phyloP scores from a whole-genome alignment of 768 basidiomycete species.

The Strobilomyces dryophilus region DNA sequence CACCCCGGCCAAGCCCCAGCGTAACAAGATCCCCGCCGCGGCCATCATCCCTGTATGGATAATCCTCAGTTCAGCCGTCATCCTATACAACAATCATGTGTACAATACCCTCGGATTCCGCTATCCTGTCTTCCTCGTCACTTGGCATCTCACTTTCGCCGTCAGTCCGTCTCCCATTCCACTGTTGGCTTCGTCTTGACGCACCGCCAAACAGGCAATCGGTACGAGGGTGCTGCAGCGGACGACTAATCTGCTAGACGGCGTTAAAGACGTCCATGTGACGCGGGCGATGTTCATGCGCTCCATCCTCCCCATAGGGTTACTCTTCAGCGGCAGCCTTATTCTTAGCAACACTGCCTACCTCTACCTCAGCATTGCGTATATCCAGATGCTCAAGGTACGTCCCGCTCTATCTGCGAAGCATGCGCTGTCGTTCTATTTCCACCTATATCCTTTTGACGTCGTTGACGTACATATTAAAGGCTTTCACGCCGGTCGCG shows the following conservation, averaged over 20 bases:
- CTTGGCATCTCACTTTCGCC: slow-evolving; percentile 75
- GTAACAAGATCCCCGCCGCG: slow-evolving; percentile 56
- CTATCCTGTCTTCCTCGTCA: slow-evolving; percentile 91
- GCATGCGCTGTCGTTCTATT: not conserved
- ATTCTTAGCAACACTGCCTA: slow-evolving; percentile 92
- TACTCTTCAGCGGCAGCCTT: slow-evolving; percentile 90
- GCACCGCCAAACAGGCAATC: slow-evolving; percentile 44
- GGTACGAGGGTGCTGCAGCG: slow-evolving; percentile 85
- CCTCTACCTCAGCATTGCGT: slow-evolving; percentile 85
- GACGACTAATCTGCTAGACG: slow-evolving; percentile 79
- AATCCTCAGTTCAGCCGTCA: slow-evolving; percentile 80
- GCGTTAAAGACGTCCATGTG: slow-evolving; percentile 74
- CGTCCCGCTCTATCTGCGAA: slow-evolving; percentile 8
- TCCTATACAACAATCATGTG: slow-evolving; percentile 93
- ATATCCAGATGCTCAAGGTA: slow-evolving; percentile 97
- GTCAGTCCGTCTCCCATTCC: slow-evolving; percentile 32
- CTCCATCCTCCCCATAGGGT: slow-evolving; percentile 89
- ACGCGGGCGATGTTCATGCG: slow-evolving; percentile 71
- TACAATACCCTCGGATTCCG: slow-evolving; percentile 82
- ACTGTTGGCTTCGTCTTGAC: slow-evolving; percentile 9
- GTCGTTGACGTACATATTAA: slow-evolving; percentile 3
- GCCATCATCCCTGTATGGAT: slow-evolving; percentile 93
- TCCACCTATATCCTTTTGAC: not conserved
- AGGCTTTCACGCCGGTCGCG: slow-evolving; percentile 90
- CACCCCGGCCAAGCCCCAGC: slow-evolving; percentile 37